Conservation (phyloP, 345 rosid species). For the Eucalyptus viminalis region DNA sequence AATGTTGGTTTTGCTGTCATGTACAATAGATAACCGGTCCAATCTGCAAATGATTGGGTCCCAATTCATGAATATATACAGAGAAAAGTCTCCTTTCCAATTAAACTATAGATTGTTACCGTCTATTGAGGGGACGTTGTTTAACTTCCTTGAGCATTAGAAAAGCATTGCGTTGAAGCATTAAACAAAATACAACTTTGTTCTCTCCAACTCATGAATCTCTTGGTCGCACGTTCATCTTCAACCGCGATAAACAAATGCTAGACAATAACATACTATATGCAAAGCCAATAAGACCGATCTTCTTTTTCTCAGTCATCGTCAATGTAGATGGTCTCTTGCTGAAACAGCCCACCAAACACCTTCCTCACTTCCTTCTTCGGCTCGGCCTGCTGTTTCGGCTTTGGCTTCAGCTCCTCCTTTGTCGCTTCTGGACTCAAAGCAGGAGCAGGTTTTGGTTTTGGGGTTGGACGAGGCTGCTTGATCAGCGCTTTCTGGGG, state of each 20-base stretch:
- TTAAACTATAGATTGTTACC: neutral
- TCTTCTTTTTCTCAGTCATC: constrained; percentile 38
- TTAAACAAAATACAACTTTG: neutral
- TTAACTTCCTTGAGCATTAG: neutral
- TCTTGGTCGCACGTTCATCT: neutral
- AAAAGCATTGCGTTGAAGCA: neutral
- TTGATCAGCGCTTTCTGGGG: constrained; percentile 48
- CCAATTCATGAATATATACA: neutral
- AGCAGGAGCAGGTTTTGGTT: neutral
- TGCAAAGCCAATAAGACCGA: neutral
- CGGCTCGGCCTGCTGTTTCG: constrained; percentile 15
- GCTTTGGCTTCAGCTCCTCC: neutral
- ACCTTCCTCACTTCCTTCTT: constrained; percentile 65
- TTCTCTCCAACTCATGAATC: neutral
- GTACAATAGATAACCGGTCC: neutral
- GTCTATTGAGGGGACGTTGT: neutral
- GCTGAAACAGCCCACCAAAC: constrained; percentile 85
- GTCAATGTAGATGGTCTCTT: constrained; percentile 81
- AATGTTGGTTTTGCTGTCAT: neutral
- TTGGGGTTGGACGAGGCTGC: neutral
- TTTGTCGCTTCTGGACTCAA: neutral
- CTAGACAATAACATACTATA: neutral
- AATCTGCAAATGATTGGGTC: neutral
- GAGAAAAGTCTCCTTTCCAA: neutral
- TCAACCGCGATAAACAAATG: neutral